Evolutionary conservation across 306 rosid genomes (phyloP), one percentile per base, ranked within the genome.

Genomic region (Medicago lupulina): DNA sequence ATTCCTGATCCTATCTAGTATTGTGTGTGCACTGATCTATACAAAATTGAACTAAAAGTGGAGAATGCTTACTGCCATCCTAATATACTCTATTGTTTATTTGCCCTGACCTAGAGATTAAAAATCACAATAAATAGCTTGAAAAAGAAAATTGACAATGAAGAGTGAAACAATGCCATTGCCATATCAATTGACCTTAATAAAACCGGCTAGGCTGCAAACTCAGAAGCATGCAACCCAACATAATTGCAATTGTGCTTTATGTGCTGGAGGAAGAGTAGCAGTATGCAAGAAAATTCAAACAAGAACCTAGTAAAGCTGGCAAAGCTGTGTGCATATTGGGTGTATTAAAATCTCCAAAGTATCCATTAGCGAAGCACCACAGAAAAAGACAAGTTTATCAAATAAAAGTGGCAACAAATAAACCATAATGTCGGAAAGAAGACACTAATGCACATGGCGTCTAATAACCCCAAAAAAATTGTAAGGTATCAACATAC

Each of bases 21-120:
- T 5, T 21, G 15, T 57, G 18, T 57, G 63, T 21, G 36, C 16
- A 9, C 15, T 57, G 4, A 21, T 58, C 61, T 18, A 11, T 19
- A 19, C 15, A 23, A 55, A 1, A 55, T 55, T 55, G 34, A 55
- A 10, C 62, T 9, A 21, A 53, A 44, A 54, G 15, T 14, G 43
- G 57, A 31, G 23, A 51, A 61, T 54, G 64, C 54, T 31, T 31
- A 55, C 58, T 63, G 57, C 47, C 18, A 47, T 60, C 76, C 49
- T 51, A 72, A 63, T 71, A 39, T 50, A 43, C 41, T 54, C 28
- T 28, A 53, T 54, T 72, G 34, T 41, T 66, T 73, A 1, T 65
- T 54, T 43, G 10, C 9, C 36, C 36, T 39, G 8, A 62, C 9
- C 36, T 6, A 39, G 12, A 62, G n/a, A 46, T 70, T 59, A 46